Conservation (phyloP, 2,329 filamentous ascomycete genomes). For the Fusarium aywerte region DNA sequence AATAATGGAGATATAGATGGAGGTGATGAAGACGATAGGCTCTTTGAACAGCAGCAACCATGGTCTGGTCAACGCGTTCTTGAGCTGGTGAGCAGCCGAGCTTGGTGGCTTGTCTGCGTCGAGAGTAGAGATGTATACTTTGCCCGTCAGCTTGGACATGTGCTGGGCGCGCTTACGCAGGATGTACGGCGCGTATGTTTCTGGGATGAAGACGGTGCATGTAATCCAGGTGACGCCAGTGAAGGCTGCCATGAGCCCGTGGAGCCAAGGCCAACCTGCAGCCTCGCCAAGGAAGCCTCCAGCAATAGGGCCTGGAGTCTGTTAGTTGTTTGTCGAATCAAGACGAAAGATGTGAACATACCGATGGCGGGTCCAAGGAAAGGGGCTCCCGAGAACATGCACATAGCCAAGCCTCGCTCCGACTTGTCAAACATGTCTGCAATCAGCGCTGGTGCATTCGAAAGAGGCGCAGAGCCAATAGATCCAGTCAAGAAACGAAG, state of each 20-base stretch:
- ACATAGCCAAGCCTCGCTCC: slow-evolving; percentile 63
- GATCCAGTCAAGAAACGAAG: slow-evolving; percentile 1
- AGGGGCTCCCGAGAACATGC: slow-evolving; percentile 64
- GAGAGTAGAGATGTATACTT: slow-evolving; percentile 51
- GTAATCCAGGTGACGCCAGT: slow-evolving; percentile 47
- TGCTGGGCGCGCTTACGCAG: slow-evolving; percentile 36
- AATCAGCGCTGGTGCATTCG: slow-evolving; percentile 5
- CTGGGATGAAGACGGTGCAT: slow-evolving; percentile 57
- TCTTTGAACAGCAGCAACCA: slow-evolving; percentile 76
- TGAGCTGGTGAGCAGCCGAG: slow-evolving; percentile 58
- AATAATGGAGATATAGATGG: slow-evolving; percentile 70
- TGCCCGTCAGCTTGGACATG: slow-evolving; percentile 37
- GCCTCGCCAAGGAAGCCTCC: slow-evolving; percentile 67
- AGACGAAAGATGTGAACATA: background rate
- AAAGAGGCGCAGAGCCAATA: slow-evolving; percentile 5
- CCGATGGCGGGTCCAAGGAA: slow-evolving; percentile 34
- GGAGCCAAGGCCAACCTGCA: slow-evolving; percentile 66
- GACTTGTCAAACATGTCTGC: slow-evolving; percentile 53
- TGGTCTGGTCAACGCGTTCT: slow-evolving; percentile 59
- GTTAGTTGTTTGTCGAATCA: too few relatives aligned
- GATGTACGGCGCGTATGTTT: slow-evolving; percentile 48
- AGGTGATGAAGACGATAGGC: slow-evolving; percentile 73
- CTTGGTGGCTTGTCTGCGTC: slow-evolving; percentile 54
- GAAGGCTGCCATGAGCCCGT: slow-evolving; percentile 53
- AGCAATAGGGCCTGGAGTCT: slow-evolving; percentile 58